Percentiles rank a stretch among this genome's conserved stretches.
Evolutionary conservation across 768 basidiomycete species (phyloP).

Genomic region (Russula virescens): DNA sequence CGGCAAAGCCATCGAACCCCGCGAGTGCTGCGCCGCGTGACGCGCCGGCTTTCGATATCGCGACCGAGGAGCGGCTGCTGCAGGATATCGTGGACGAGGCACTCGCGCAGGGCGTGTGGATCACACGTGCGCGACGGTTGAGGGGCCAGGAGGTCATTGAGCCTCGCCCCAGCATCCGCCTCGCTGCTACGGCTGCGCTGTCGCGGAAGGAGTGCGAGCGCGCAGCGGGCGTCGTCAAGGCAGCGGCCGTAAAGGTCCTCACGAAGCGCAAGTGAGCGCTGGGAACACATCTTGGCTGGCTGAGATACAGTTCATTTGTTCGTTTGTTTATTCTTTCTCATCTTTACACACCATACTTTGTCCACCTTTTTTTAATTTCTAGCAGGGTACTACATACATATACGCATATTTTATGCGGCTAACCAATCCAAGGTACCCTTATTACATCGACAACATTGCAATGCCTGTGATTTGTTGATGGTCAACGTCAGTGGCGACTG

Average conservation of each 20-base stretch:
- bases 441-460: too few relatives aligned
- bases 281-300: too few relatives aligned
- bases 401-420: too few relatives aligned
- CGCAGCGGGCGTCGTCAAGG: conserved; percentile 68
- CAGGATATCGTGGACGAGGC: conserved; percentile 93
- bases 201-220: conserved; percentile 91
- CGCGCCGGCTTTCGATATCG: conserved; percentile 45
- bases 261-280: conserved; percentile 44
- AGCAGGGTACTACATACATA: too few relatives aligned
- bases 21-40: conserved; percentile 43
- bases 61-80: conserved; percentile 68
- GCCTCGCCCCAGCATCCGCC: conserved; percentile 73
- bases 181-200: conserved; percentile 74
- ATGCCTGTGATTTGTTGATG: too few relatives aligned
- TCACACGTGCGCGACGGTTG: conserved; percentile 79
- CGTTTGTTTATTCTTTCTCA: too few relatives aligned
- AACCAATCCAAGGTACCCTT: too few relatives aligned
- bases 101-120: conserved; percentile 71
- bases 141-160: conserved; percentile 81
- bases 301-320: too few relatives aligned
- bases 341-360: too few relatives aligned
- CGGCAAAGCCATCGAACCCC: conserved; percentile 46
- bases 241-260: conserved; percentile 68
- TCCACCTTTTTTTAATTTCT: too few relatives aligned
- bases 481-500: too few relatives aligned